These are phyloP conservation scores for Fraxinus excelsior DNA, from an alignment of 257 asterid genomes.

Conservation along the genomic window DNA sequence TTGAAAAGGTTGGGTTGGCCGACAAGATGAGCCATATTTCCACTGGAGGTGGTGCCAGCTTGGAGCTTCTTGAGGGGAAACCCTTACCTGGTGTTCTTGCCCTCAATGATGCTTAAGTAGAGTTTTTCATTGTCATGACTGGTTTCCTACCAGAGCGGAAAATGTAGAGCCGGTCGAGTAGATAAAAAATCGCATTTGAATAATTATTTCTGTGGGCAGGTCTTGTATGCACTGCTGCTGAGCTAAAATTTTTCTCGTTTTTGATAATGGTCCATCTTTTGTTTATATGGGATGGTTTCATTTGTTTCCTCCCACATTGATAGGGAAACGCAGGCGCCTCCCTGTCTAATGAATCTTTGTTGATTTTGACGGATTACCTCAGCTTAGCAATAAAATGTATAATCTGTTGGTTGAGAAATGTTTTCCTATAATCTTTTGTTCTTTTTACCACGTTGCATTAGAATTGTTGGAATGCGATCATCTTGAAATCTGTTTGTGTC, in stretches of 20 bases:
- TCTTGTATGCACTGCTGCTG: slow-evolving; percentile 27
- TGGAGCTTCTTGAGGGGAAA: slow-evolving; percentile 94
- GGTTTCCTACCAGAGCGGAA: slow-evolving; percentile 17
- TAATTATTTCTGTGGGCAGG: slow-evolving; percentile 32
- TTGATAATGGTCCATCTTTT: neutral
- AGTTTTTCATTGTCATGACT: neutral
- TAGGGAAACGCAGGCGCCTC: neutral
- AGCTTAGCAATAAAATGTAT: neutral
- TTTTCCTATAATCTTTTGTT: too few relatives aligned
- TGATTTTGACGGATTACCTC: neutral
- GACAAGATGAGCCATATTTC: slow-evolving; percentile 97
- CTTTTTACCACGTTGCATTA: neutral
- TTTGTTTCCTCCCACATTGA: neutral
- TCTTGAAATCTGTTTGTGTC: too few relatives aligned
- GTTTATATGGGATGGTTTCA: neutral
- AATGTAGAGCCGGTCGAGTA: slow-evolving; percentile 30
- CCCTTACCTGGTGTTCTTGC: slow-evolving; percentile 84
- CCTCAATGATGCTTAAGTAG: slow-evolving; percentile 60
- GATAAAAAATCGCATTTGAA: slow-evolving; percentile 30
- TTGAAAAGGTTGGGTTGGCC: slow-evolving; percentile 87
- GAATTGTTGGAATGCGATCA: too few relatives aligned
- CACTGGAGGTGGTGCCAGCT: slow-evolving; percentile 93
- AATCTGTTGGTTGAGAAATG: neutral
- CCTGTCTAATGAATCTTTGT: neutral
- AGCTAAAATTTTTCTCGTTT: slow-evolving; percentile 17